These are phyloP conservation scores for Leptographium wingfieldii DNA, from an alignment of 2,329 filamentous ascomycete genomes.

Conservation along the genomic window DNA sequence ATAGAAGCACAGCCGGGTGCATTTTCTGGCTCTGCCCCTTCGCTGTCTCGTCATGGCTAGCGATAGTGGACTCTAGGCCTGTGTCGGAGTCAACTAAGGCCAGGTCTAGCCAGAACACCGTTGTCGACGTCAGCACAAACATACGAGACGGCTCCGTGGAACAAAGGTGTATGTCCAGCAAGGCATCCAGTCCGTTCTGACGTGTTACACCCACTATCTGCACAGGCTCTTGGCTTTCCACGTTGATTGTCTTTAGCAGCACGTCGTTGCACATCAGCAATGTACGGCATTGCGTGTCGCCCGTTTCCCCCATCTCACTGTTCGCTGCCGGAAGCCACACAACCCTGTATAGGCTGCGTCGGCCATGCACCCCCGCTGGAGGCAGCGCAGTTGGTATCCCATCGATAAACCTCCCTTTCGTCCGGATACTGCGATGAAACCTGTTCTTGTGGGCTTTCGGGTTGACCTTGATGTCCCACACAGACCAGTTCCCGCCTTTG, in stretches of 20 bases:
- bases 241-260: slow-evolving; percentile 16
- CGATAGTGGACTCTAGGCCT: slow-evolving; percentile 3
- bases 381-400: background rate
- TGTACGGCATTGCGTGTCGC: background rate
- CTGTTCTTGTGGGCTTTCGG: slow-evolving; percentile 21
- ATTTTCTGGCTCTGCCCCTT: background rate
- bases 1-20: slow-evolving; percentile 22
- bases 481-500: slow-evolving; percentile 49
- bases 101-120: slow-evolving; percentile 36
- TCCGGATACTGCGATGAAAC: slow-evolving; percentile 17
- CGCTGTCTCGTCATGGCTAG: background rate
- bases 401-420: slow-evolving; percentile 26
- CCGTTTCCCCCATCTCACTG: background rate
- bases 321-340: slow-evolving; percentile 4
- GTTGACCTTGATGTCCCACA: slow-evolving; percentile 46
- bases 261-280: slow-evolving; percentile 19
- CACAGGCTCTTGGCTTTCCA: slow-evolving; percentile 5
- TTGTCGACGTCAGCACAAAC: slow-evolving; percentile 44
- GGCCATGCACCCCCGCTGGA: background rate
- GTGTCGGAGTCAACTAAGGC: background rate
- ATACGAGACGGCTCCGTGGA: slow-evolving; percentile 33
- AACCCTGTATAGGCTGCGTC: slow-evolving; percentile 7
- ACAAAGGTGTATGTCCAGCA: slow-evolving; percentile 44
- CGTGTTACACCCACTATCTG: slow-evolving; percentile 10
- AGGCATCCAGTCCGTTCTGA: slow-evolving; percentile 23